Evolutionary conservation across 228 moss, liverwort and hornwort species (phyloP).

Genomic region (Sphagnum fallax): DNA sequence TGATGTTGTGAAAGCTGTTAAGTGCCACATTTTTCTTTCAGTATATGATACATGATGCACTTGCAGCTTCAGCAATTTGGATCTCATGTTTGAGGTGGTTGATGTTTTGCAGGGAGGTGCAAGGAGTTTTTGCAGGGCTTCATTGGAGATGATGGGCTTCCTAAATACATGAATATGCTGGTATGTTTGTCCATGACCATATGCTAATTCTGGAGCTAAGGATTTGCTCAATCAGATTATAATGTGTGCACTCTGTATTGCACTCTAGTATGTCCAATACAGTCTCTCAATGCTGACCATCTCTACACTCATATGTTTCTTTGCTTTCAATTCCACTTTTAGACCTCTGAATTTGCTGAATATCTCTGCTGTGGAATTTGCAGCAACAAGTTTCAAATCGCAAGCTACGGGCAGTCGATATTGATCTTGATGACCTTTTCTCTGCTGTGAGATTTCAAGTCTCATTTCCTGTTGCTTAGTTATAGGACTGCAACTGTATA

Average conservation of each 20-base stretch:
- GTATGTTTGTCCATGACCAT: slow-evolving; percentile 15
- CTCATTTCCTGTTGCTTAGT: not conserved
- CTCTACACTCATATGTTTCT: not conserved
- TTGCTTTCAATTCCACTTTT: not conserved
- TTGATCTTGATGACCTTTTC: slow-evolving; percentile 66
- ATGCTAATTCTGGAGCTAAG: not conserved
- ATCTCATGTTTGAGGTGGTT: no score
- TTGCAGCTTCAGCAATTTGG: no score
- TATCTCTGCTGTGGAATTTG: no score
- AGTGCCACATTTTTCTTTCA: no score
- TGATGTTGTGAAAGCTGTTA: no score
- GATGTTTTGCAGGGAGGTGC: slow-evolving; percentile 44
- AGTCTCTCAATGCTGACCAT: not conserved
- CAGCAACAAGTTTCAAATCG: slow-evolving; percentile 95
- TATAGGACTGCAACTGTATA: no score
- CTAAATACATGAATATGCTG: slow-evolving; percentile 73
- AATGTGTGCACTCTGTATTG: not conserved
- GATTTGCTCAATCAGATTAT: not conserved
- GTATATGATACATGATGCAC: no score
- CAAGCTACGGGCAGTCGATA: slow-evolving; percentile 51
- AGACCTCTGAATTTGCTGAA: no score
- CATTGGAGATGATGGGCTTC: slow-evolving; percentile 47
- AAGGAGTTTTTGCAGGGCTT: slow-evolving; percentile 62
- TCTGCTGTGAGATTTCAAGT: slow-evolving; percentile 1
- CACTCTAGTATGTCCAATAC: not conserved